Conservation (phyloP, 345 rosid genomes). For the Raphanus sativus region DNA sequence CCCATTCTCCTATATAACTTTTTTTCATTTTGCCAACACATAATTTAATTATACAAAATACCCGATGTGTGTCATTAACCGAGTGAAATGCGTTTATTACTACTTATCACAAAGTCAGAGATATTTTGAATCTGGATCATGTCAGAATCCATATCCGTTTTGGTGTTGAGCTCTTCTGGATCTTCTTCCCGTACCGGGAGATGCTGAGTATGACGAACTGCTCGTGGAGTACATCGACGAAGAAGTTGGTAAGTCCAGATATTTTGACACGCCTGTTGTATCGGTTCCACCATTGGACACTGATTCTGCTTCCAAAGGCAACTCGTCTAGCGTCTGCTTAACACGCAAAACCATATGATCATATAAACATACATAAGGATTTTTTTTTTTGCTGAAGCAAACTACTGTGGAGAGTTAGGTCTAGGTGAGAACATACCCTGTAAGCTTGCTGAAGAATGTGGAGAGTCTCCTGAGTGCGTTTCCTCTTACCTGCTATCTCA, state of each 20-base stretch:
- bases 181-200: constrained; percentile 51
- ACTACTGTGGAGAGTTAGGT: background rate
- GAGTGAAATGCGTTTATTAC: constrained; percentile 25
- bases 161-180: constrained; percentile 65
- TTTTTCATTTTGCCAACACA: constrained; percentile 12
- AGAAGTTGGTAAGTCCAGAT: constrained; percentile 70
- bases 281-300: constrained; percentile 59
- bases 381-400: background rate
- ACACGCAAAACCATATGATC: constrained; percentile 5
- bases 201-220: constrained; percentile 52
- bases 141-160: constrained; percentile 48
- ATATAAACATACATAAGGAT: background rate
- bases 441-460: constrained; percentile 90
- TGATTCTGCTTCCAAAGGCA: constrained; percentile 87
- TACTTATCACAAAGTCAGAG: constrained; percentile 5
- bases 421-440: constrained; percentile 53
- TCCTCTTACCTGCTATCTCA: constrained; percentile 81
- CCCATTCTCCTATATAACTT: constrained; percentile 16
- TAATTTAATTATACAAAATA: constrained; percentile 13
- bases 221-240: constrained; percentile 37
- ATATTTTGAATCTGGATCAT: constrained; percentile 22
- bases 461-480: constrained; percentile 78
- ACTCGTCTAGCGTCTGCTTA: constrained; percentile 81
- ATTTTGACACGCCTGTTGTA: constrained; percentile 71
- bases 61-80: constrained; percentile 17